These are phyloP conservation scores for Rosa rugosa DNA, from an alignment of 306 rosid genomes.

Conservation along the genomic window DNA sequence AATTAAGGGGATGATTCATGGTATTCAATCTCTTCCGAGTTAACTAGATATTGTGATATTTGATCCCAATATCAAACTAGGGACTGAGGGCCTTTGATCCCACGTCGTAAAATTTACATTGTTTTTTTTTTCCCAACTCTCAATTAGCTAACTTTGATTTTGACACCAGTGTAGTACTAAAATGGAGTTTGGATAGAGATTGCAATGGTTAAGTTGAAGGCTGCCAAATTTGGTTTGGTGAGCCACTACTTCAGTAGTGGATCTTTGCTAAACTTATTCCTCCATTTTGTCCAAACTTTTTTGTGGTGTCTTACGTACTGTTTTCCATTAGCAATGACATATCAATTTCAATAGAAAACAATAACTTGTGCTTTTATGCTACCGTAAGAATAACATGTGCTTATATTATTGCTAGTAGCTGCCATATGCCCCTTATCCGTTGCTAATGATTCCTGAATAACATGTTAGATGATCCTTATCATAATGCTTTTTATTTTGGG, in stretches of 20 bases:
- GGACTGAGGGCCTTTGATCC: no score
- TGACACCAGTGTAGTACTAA: not conserved
- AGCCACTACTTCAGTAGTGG: conserved; percentile 2
- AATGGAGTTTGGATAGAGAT: not conserved
- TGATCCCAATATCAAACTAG: no score
- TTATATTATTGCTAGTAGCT: not conserved
- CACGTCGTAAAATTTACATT: not conserved
- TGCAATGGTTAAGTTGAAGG: not conserved
- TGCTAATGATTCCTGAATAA: not conserved
- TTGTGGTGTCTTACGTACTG: not conserved
- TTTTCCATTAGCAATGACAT: not conserved
- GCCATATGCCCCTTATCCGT: not conserved
- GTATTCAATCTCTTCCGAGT: no score
- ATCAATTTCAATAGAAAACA: not conserved
- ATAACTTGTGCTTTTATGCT: no score
- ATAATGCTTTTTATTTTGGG: no score
- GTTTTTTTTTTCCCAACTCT: not conserved
- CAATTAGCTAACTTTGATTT: not conserved
- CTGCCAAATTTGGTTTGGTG: conserved; percentile 10
- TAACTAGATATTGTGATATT: no score
- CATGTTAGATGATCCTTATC: no score
- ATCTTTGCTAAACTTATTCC: not conserved
- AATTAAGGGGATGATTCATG: no score
- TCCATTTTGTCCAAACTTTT: not conserved
- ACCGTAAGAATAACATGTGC: no score